These are phyloP conservation scores for Sabuloglossum arenarium DNA, from an alignment of 495 filamentous ascomycete genomes.

Conservation along the genomic window DNA sequence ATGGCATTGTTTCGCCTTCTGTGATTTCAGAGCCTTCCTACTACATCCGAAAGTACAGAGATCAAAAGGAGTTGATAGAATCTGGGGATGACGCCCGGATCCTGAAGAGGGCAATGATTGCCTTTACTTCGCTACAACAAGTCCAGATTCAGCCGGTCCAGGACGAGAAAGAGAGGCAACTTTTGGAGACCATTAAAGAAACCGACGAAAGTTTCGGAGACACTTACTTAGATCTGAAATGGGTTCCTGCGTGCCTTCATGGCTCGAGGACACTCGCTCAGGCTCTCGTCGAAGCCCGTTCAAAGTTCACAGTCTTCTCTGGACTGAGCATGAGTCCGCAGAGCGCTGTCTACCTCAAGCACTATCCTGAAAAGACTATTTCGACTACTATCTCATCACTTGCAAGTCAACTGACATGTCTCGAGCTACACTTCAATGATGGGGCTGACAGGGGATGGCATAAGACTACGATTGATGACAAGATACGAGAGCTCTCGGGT, in stretches of 20 bases:
- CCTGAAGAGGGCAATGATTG: conserved; percentile 32
- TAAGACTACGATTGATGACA: conserved; percentile 21
- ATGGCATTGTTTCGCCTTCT: conserved; percentile 14
- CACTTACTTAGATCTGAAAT: conserved; percentile 26
- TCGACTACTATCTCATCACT: conserved; percentile 28
- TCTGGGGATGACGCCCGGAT: conserved; percentile 21
- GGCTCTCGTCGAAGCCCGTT: conserved; percentile 29
- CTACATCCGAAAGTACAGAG: conserved; percentile 20
- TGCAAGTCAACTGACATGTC: conserved; percentile 32
- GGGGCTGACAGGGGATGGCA: conserved; percentile 15
- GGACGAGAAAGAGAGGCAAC: conserved; percentile 32
- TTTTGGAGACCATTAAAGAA: conserved; percentile 25
- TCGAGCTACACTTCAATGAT: conserved; percentile 41
- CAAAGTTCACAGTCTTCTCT: conserved; percentile 35
- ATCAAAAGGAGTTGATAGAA: conserved; percentile 23
- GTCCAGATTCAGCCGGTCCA: conserved; percentile 43
- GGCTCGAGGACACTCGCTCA: conserved; percentile 34
- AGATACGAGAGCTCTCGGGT: conserved; percentile 30
- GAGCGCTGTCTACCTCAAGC: conserved; percentile 26
- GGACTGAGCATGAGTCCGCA: conserved; percentile 44
- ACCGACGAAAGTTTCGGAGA: conserved; percentile 6
- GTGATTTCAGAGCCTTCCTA: conserved; percentile 17
- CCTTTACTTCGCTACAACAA: conserved; percentile 39
- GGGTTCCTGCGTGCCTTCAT: conserved; percentile 41
- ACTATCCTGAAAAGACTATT: conserved; percentile 14